phyloP scores from a whole-genome alignment of 257 asterid species.

The Plectranthus barbatus region DNA sequence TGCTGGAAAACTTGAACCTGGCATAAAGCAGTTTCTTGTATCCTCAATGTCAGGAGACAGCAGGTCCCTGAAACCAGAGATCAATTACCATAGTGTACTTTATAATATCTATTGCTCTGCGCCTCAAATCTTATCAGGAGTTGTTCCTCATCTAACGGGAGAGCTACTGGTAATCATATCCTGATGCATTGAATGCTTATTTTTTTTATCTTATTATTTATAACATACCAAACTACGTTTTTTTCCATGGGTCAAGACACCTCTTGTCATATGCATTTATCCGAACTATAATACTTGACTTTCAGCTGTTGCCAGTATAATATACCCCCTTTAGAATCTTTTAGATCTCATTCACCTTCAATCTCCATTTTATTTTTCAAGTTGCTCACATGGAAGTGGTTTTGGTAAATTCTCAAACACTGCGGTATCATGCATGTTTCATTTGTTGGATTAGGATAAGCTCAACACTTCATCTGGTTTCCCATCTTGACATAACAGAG shows the following conservation, averaged over 20 bases:
- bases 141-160: slow-evolving; percentile 88
- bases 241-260: slow-evolving; percentile 6
- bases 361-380: background rate
- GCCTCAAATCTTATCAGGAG: slow-evolving; percentile 83
- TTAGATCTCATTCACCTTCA: background rate
- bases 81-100: slow-evolving; percentile 64
- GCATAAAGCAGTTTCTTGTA: slow-evolving; percentile 72
- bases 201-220: background rate
- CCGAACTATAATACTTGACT: too few species aligned
- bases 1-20: slow-evolving; percentile 81
- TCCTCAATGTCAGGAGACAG: slow-evolving; percentile 88
- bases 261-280: background rate
- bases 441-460: slow-evolving; percentile 8
- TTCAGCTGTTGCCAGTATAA: too few species aligned
- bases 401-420: background rate
- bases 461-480: slow-evolving; percentile 14
- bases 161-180: slow-evolving; percentile 76
- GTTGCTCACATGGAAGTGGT: background rate
- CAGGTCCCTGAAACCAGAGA: slow-evolving; percentile 44
- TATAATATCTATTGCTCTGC: slow-evolving; percentile 69
- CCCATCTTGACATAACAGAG: slow-evolving; percentile 48
- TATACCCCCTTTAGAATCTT: too few species aligned
- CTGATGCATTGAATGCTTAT: slow-evolving; percentile 15
- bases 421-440: background rate
- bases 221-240: background rate